Percentiles rank a stretch among this genome's conserved stretches.
Conservation (phyloP, 805 yeast genomes). For the Suhomyces pyralidae region DNA sequence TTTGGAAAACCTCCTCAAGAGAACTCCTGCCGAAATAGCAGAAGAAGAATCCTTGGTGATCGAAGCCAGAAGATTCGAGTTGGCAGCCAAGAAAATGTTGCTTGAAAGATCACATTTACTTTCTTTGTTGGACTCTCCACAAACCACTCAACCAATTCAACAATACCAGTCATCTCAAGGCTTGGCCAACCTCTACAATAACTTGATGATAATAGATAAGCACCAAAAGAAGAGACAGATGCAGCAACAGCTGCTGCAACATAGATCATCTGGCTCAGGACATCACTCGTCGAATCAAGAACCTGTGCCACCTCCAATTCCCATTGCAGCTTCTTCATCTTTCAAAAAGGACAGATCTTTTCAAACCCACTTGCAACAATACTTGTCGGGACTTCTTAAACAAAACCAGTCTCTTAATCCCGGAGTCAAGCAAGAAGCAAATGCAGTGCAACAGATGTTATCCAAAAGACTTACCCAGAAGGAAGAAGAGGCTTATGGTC, state of each 20-base stretch:
- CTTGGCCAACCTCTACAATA: slow-evolving; percentile 77
- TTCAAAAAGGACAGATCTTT: slow-evolving; percentile 38
- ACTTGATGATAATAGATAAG: slow-evolving; percentile 69
- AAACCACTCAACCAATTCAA: slow-evolving; percentile 65
- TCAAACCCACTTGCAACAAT: slow-evolving; percentile 47
- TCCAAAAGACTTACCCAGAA: slow-evolving; percentile 61
- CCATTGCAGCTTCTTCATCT: slow-evolving; percentile 54
- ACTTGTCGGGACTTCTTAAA: slow-evolving; percentile 34
- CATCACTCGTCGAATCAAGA: slow-evolving; percentile 16
- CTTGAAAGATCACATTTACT: slow-evolving; percentile 77
- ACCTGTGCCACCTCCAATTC: slow-evolving; percentile 60
- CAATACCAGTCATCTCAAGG: slow-evolving; percentile 87
- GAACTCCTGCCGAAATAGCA: slow-evolving; percentile 96
- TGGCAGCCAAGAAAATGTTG: slow-evolving; percentile 85
- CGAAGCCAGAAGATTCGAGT: slow-evolving; percentile 89
- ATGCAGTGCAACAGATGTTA: slow-evolving; percentile 42
- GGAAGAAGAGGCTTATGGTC: slow-evolving; percentile 83
- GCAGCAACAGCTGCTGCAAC: slow-evolving; percentile 34
- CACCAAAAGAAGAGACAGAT: slow-evolving; percentile 51
- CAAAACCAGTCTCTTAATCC: slow-evolving; percentile 27
- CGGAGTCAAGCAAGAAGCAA: slow-evolving; percentile 33
- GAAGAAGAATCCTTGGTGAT: slow-evolving; percentile 94
- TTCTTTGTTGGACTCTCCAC: slow-evolving; percentile 83
- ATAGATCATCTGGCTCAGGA: slow-evolving; percentile 10
- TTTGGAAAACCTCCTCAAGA: slow-evolving; percentile 65